phyloP scores from a whole-genome alignment of 2,329 filamentous ascomycete species.

The Pseudogymnoascus sp. region DNA sequence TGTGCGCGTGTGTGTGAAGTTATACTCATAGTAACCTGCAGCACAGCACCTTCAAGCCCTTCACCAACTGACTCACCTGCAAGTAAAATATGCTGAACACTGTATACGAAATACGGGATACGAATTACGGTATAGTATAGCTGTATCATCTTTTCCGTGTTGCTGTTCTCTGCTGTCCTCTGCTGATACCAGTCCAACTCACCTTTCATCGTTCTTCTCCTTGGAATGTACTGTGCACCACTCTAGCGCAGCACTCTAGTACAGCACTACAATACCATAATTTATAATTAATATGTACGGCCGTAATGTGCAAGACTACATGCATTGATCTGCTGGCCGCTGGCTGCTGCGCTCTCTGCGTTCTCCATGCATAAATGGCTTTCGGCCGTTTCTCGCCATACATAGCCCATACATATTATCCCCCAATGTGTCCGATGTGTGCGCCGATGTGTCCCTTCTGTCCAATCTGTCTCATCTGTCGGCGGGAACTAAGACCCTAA shows the following conservation, averaged over 20 bases:
- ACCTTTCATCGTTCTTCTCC: too few relatives aligned
- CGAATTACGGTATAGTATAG: background rate
- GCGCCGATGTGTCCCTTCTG: background rate
- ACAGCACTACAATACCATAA: background rate
- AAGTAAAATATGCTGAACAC: background rate
- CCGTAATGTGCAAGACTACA: background rate
- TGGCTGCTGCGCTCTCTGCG: background rate
- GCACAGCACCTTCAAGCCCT: background rate
- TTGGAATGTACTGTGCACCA: too few relatives aligned
- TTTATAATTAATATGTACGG: background rate
- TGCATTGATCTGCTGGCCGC: background rate
- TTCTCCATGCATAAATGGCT: background rate
- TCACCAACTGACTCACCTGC: background rate
- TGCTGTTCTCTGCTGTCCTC: background rate
- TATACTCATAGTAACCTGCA: background rate
- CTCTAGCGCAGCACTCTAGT: too few relatives aligned
- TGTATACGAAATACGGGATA: background rate
- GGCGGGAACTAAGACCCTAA: background rate
- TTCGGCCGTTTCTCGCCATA: background rate
- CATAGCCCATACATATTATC: background rate
- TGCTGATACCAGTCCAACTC: background rate
- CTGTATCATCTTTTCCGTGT: too few relatives aligned
- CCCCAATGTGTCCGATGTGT: background rate
- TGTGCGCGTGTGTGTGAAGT: background rate
- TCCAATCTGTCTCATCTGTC: background rate